A percentile compares a stretch with the other conserved stretches of the same genome.
Evolutionary conservation across 2,329 filamentous ascomycete species (phyloP).

Genomic region (Fusarium stilboides): DNA sequence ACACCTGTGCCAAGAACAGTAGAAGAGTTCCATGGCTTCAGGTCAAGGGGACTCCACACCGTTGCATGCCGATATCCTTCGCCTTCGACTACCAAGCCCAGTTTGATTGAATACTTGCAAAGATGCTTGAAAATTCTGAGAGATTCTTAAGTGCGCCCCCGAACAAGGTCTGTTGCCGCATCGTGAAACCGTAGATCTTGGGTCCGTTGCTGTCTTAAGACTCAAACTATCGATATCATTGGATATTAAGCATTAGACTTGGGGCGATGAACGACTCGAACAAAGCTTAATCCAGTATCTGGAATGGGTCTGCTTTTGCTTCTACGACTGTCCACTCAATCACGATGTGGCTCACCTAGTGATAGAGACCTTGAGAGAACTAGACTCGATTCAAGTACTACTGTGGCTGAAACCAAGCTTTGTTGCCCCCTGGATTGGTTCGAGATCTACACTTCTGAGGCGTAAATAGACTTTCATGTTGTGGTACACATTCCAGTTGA

Average conservation of each 20-base stretch:
- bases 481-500: neutral
- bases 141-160: neutral
- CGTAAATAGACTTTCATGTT: neutral
- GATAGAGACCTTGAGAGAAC: too few relatives aligned
- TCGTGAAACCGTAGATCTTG: neutral
- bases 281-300: too few relatives aligned
- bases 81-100: too few relatives aligned
- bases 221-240: too few relatives aligned
- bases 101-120: too few relatives aligned
- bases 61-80: neutral
- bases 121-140: neutral
- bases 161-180: neutral
- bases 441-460: neutral
- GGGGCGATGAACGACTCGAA: too few relatives aligned
- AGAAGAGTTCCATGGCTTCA: neutral
- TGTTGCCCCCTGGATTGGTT: neutral
- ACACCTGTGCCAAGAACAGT: neutral
- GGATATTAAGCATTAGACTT: too few relatives aligned
- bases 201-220: too few relatives aligned
- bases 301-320: conserved; percentile 1
- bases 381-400: too few relatives aligned
- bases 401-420: neutral
- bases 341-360: too few relatives aligned
- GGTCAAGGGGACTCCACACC: neutral
- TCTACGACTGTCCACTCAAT: neutral